phyloP scores from a whole-genome alignment of 2,329 filamentous ascomycete genomes.

The Xylariaceae sp. region DNA sequence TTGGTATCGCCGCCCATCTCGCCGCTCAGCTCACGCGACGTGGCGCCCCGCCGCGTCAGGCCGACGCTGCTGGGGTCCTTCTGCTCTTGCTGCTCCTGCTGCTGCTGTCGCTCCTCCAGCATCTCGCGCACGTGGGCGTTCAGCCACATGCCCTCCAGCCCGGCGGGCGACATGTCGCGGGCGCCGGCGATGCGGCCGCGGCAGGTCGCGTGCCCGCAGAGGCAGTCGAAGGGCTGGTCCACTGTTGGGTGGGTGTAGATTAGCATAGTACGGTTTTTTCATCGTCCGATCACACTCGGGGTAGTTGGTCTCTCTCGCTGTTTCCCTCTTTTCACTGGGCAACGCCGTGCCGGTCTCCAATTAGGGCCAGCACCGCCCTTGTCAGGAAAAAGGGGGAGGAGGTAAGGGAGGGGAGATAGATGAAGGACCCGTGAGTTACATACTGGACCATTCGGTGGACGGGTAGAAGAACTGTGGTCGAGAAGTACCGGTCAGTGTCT shows the following conservation, averaged over 20 bases:
- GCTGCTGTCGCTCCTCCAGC: conserved; percentile 33
- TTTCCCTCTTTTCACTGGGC: too few species aligned
- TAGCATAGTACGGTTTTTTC: too few species aligned
- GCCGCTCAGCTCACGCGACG: conserved; percentile 48
- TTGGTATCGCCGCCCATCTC: conserved; percentile 61
- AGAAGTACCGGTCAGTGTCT: not conserved
- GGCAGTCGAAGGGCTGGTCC: conserved; percentile 63
- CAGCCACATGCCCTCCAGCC: conserved; percentile 53
- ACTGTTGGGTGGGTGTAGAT: too few species aligned
- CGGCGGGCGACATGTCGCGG: conserved; percentile 44
- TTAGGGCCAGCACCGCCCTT: too few species aligned
- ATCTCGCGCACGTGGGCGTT: conserved; percentile 54
- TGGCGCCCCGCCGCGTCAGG: conserved; percentile 35
- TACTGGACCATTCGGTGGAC: conserved; percentile 65
- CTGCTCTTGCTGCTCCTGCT: not conserved
- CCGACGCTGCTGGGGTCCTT: conserved; percentile 12
- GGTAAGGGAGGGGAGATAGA: too few species aligned
- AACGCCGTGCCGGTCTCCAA: too few species aligned
- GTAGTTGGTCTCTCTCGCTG: too few species aligned
- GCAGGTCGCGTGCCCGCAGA: conserved; percentile 51
- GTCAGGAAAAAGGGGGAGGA: too few species aligned
- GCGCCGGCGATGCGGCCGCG: conserved; percentile 57
- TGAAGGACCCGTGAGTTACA: too few species aligned
- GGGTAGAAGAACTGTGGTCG: conserved; percentile 60
- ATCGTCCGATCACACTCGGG: too few species aligned